Base-by-base conservation (phyloP, 1,139 yeast genomes). In the Debaryomyces robertsiae region DNA sequence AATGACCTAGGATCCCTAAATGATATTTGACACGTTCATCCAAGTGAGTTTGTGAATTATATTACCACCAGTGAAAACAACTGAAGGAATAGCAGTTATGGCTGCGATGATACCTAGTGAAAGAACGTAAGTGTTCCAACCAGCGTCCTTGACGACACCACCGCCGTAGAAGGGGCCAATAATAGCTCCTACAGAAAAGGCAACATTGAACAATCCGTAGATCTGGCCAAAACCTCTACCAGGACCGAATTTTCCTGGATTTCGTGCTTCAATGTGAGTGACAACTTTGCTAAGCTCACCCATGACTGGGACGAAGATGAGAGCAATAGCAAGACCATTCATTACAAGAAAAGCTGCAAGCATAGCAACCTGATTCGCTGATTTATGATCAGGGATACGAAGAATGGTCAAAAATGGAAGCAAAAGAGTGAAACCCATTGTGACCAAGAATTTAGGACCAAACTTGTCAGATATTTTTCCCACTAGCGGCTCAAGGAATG, bases 161-260 rank as follows among this genome's bases (percentile, higher is more conserved):
- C 36, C 36, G 5, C 30, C 36, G 16, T 33, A 28, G 24, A 33
- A 33, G 10, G 36, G 36, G n/a, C 36, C 36, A 9, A 33, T 4
- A n/a, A 33, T 16, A 14, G 29, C 28, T 6, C 36, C 36, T 16
- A 33, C 22, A n/a, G 36, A 33, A 23, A n/a, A 33, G n/a, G 30
- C 14, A 33, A 33, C 16, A 25, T 33, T 33, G 27, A 33, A 33
- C 16, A 23, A 16, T 9, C 36, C 36, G 24, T 33, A 33, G 9
- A 25, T 17, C 24, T 33, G 36, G 15, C 36, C 36, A 11, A 19
- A 24, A 10, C 36, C 36, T 11, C 15, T 33, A 24, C 36, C 30
- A 13, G 36, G 30, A 9, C 36, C 36, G 24, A 33, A 33, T 10
- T 16, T 17, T 11, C 28, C 36, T 3, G 30, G 36, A 23, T 33